Conservation (phyloP, 2,329 filamentous ascomycete genomes). For the Sporothrix protearum region DNA sequence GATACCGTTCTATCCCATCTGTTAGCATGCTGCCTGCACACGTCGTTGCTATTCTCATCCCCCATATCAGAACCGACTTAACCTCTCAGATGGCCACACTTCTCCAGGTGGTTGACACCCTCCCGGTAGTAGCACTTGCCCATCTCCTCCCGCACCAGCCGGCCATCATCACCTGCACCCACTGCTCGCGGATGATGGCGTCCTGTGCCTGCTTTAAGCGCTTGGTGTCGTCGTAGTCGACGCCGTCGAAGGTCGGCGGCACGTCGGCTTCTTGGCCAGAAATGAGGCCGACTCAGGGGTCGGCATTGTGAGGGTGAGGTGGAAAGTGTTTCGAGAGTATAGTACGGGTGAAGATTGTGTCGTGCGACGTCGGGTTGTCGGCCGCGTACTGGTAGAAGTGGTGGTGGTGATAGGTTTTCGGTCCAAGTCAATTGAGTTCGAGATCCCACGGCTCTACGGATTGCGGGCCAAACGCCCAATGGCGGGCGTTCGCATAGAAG, state of each 20-base stretch:
- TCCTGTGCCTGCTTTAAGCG: constrained; percentile 80
- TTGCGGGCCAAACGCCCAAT: constrained; percentile 8
- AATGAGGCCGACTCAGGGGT: constrained; percentile 79
- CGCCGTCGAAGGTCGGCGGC: constrained; percentile 77
- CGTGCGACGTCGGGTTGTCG: neutral
- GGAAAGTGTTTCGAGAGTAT: neutral
- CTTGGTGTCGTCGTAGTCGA: constrained; percentile 80
- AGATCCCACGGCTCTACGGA: neutral
- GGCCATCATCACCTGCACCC: constrained; percentile 86
- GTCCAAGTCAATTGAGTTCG: neutral
- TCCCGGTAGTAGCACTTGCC: constrained; percentile 81
- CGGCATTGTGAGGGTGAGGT: constrained; percentile 55
- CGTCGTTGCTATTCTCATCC: neutral
- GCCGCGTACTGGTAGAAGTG: neutral
- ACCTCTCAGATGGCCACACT: constrained; percentile 80
- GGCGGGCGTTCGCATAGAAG: neutral
- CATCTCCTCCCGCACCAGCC: constrained; percentile 76
- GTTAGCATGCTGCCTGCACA: constrained; percentile 15
- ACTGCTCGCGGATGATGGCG: constrained; percentile 78
- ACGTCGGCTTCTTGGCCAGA: constrained; percentile 82
- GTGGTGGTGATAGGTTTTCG: neutral
- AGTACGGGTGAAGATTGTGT: neutral
- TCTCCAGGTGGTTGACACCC: constrained; percentile 84
- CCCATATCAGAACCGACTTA: constrained; percentile 18
- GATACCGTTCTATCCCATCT: constrained; percentile 62